Base-by-base conservation (phyloP, 192 early-diverging fungal genomes). In the Chytriomyces hyalinus region DNA sequence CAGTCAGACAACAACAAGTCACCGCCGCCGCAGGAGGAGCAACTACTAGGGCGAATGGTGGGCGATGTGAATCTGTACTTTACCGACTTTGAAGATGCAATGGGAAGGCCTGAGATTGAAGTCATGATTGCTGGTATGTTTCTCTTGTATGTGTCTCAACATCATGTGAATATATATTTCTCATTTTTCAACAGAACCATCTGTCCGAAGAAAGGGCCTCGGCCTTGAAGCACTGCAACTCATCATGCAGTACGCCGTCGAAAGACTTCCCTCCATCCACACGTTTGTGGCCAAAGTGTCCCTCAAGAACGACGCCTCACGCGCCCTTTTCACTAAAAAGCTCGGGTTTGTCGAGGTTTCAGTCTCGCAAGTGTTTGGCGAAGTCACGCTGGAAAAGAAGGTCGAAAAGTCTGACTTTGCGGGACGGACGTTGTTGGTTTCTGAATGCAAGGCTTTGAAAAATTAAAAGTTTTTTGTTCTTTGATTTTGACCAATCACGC, bases 1-100 rank as follows among this genome's bases (percentile, higher is more conserved):
- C 70, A 80, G 3, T 83, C 78, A 45, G 73, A 81, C 9, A 75
- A 80, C 22, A 36, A 36, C 4, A 36, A 36, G 36, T 36, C 36
- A 36, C 36, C 36, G 36, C 36, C 36, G 48, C 49, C 69, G 8
- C 49, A 36, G 69, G 45, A 71, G 51, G 1, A 15, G 24, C 8
- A 7, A n/a, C n/a, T 44, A 28, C 64, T 60, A 84, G 90, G 49
- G 17, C 26, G 88, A 11, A 97, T 98, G 96, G 87, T 96, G 24
- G 97, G 97, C 4, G 96, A 98, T 81, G 94, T 96, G 22, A 98
- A 98, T 81, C 90, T 98, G 63, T 98, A 93, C 80, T 92, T 94
- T 51, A 96, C 94, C 81, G 92, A 94, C 82, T 80, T 82, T 65
- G 89, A 96, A 64, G 87, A 93, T 77, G 83, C 84, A 11, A 72